Conservation (phyloP, 2,329 filamentous ascomycete species). For the Fusarium chlamydosporum region DNA sequence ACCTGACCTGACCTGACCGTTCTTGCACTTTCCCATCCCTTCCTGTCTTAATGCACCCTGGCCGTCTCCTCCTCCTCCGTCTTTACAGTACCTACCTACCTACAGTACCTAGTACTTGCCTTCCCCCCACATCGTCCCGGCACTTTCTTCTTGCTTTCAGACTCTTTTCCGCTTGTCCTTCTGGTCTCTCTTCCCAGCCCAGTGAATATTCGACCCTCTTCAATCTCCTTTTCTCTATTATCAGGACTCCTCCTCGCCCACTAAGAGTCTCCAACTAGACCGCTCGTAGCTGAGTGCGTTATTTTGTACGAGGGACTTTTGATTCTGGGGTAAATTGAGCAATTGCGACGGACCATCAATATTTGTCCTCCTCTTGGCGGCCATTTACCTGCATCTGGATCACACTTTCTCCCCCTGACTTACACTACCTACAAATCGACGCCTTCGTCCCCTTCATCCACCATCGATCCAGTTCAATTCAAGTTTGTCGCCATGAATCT, state of each 20-base stretch:
- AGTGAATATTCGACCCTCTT: conserved; percentile 36
- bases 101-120: conserved; percentile 7
- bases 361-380: conserved; percentile 42
- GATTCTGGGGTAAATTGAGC: conserved; percentile 23
- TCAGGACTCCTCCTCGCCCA: conserved; percentile 7
- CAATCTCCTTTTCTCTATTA: conserved; percentile 19
- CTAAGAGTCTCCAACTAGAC: conserved; percentile 12
- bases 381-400: conserved; percentile 41
- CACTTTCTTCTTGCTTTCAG: conserved; percentile 36
- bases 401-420: background rate
- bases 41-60: conserved; percentile 1
- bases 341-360: conserved; percentile 15
- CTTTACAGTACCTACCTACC: background rate
- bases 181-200: conserved; percentile 2
- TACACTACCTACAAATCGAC: conserved; percentile 29
- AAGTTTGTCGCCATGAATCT: conserved; percentile 42
- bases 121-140: conserved; percentile 42
- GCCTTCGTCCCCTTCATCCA: conserved; percentile 18
- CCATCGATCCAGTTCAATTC: conserved; percentile 17
- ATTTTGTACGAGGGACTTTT: conserved; percentile 36
- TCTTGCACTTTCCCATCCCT: background rate
- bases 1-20: background rate
- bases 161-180: conserved; percentile 33
- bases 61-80: conserved; percentile 1
- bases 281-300: conserved; percentile 19